Conservation (phyloP, 2,329 filamentous ascomycete genomes). For the Huntiella decipiens region DNA sequence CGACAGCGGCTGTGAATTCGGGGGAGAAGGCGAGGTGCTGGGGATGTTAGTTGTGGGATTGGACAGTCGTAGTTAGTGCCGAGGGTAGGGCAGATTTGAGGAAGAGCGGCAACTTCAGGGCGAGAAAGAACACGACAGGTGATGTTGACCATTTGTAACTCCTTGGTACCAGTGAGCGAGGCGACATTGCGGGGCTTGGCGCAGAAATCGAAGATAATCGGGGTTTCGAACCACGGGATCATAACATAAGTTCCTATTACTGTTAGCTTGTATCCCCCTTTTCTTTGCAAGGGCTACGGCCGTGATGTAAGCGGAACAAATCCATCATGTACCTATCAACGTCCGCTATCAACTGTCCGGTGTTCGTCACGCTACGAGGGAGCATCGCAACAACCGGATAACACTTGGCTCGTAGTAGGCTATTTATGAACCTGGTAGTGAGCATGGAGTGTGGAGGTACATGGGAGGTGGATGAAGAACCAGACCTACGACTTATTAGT, state of each 20-base stretch:
- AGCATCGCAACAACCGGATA: too few relatives aligned
- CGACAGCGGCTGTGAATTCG: slow-evolving; percentile 54
- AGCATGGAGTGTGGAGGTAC: too few relatives aligned
- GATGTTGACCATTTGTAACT: slow-evolving; percentile 99
- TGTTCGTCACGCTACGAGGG: too few relatives aligned
- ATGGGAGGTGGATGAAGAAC: too few relatives aligned
- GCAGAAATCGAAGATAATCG: slow-evolving; percentile 92
- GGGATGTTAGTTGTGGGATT: not conserved
- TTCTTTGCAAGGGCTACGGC: too few relatives aligned
- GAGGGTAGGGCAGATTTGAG: slow-evolving; percentile 91
- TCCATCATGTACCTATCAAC: too few relatives aligned
- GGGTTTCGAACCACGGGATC: slow-evolving; percentile 94
- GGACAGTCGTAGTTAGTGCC: slow-evolving; percentile 73
- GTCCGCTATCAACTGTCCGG: too few relatives aligned
- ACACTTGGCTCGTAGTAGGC: too few relatives aligned
- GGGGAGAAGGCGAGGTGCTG: slow-evolving; percentile 56
- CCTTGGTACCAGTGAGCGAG: slow-evolving; percentile 94
- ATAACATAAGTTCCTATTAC: slow-evolving; percentile 70
- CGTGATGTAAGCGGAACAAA: too few relatives aligned
- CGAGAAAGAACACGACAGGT: slow-evolving; percentile 96
- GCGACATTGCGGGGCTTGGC: slow-evolving; percentile 93
- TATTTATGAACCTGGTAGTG: too few relatives aligned
- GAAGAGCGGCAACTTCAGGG: slow-evolving; percentile 70
- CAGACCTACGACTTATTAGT: too few relatives aligned
- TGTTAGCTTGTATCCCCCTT: slow-evolving; percentile 8